Evolutionary conservation across 2,329 filamentous ascomycete genomes (phyloP).

Genomic region (Scopulariopsis brevicaulis): DNA sequence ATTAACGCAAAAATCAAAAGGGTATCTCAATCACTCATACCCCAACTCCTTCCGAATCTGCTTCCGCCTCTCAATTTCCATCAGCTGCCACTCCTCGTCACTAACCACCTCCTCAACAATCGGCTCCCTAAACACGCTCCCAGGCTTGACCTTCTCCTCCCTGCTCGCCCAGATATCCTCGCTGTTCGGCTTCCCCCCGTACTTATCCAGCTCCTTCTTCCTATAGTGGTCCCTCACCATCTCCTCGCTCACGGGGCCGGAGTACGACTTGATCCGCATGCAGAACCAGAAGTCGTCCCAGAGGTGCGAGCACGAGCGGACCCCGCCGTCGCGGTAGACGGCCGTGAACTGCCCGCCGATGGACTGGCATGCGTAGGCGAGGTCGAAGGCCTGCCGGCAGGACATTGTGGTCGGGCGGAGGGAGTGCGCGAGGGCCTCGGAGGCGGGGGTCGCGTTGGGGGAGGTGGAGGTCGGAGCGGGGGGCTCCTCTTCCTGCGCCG

Average conservation of each 20-base stretch:
- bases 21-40: constrained; percentile 8
- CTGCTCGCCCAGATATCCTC: constrained; percentile 85
- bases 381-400: constrained; percentile 83
- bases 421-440: constrained; percentile 47
- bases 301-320: constrained; percentile 69
- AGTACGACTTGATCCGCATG: constrained; percentile 67
- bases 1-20: neutral
- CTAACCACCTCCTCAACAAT: constrained; percentile 24
- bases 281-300: constrained; percentile 98
- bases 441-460: constrained; percentile 12
- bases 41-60: constrained; percentile 21
- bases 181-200: constrained; percentile 58
- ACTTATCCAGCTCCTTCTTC: constrained; percentile 52
- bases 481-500: constrained; percentile 9
- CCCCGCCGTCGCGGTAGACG: constrained; percentile 74
- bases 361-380: constrained; percentile 87
- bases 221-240: constrained; percentile 58
- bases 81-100: constrained; percentile 31
- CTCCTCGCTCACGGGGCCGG: constrained; percentile 45
- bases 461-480: constrained; percentile 5
- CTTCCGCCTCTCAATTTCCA: constrained; percentile 20
- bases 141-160: constrained; percentile 42
- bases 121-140: constrained; percentile 29
- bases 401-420: constrained; percentile 75
- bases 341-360: constrained; percentile 85